These are phyloP conservation scores for Venturia oleaginea DNA, from an alignment of 2,329 filamentous ascomycete species.

Conservation along the genomic window DNA sequence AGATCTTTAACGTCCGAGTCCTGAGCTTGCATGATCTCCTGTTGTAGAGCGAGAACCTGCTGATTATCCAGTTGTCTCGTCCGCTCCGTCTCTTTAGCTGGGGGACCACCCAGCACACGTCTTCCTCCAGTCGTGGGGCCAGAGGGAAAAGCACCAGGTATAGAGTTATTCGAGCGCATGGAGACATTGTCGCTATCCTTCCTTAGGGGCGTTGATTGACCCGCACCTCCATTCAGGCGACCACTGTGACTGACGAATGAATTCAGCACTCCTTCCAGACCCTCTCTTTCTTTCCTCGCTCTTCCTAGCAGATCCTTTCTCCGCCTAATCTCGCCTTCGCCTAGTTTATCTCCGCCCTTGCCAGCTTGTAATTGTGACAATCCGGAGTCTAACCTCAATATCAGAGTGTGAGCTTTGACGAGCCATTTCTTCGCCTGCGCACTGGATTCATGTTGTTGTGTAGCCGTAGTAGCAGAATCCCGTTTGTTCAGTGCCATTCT, in stretches of 20 bases:
- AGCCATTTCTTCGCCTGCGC: slow-evolving; percentile 67
- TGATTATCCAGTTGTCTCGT: slow-evolving; percentile 69
- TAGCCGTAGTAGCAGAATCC: slow-evolving; percentile 52
- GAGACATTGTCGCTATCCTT: background rate
- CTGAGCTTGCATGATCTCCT: slow-evolving; percentile 64
- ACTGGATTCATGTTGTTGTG: slow-evolving; percentile 57
- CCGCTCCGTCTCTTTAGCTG: slow-evolving; percentile 61
- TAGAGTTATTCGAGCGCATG: background rate
- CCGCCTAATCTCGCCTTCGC: slow-evolving; percentile 65
- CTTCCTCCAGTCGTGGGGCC: slow-evolving; percentile 34
- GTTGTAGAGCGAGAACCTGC: slow-evolving; percentile 64
- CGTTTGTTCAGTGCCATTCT: slow-evolving; percentile 56
- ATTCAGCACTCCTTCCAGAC: slow-evolving; percentile 58
- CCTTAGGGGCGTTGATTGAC: background rate
- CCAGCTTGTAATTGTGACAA: slow-evolving; percentile 35
- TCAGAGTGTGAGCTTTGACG: slow-evolving; percentile 56
- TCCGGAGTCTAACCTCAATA: slow-evolving; percentile 57
- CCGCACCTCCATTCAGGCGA: background rate
- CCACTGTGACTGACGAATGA: slow-evolving; percentile 13
- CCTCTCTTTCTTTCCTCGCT: slow-evolving; percentile 65
- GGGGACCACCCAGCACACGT: slow-evolving; percentile 62
- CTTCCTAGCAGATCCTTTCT: slow-evolving; percentile 61
- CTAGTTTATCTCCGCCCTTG: slow-evolving; percentile 42
- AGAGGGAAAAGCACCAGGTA: slow-evolving; percentile 11
- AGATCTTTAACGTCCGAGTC: slow-evolving; percentile 63